phyloP scores from a whole-genome alignment of 2,329 filamentous ascomycete species.

The Colletotrichum plurivorum region DNA sequence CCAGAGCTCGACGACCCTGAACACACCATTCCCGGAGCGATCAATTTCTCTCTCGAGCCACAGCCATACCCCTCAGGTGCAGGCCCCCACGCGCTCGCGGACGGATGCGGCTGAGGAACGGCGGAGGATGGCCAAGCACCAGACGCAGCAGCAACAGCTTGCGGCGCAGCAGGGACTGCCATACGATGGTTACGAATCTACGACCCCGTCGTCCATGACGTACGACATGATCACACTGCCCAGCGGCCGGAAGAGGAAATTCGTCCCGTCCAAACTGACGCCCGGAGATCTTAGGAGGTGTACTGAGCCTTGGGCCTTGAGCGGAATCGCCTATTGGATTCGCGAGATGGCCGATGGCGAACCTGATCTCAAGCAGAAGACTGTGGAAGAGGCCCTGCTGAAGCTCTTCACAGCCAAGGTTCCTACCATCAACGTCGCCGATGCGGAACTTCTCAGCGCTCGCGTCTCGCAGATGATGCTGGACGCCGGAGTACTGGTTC shows the following conservation, averaged over 20 bases:
- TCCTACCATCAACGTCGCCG: conserved; percentile 97
- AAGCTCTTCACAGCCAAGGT: conserved; percentile 94
- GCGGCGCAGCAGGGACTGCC: conserved; percentile 65
- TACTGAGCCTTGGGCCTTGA: conserved; percentile 91
- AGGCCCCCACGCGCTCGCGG: conserved; percentile 90
- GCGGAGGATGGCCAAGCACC: conserved; percentile 67
- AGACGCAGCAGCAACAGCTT: conserved; percentile 67
- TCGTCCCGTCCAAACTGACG: conserved; percentile 87
- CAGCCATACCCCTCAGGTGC: conserved; percentile 82
- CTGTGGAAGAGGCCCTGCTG: conserved; percentile 88
- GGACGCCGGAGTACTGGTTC: conserved; percentile 80
- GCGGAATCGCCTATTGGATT: conserved; percentile 88
- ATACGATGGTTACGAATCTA: conserved; percentile 71
- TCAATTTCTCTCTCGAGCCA: conserved; percentile 89
- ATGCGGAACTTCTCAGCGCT: conserved; percentile 88
- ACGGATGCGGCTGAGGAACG: conserved; percentile 89
- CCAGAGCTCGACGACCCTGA: conserved; percentile 45
- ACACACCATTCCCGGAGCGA: conserved; percentile 69
- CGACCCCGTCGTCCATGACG: conserved; percentile 68
- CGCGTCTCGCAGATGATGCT: conserved; percentile 87
- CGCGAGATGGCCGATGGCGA: conserved; percentile 92
- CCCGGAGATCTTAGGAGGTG: conserved; percentile 87
- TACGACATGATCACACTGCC: conserved; percentile 90
- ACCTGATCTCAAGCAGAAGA: conserved; percentile 85
- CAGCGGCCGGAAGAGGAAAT: conserved; percentile 83